Evolutionary conservation across 2,329 filamentous ascomycete species (phyloP), one percentile per base, ranked within the genome.

Genomic region (Spiromastix sp.): DNA sequence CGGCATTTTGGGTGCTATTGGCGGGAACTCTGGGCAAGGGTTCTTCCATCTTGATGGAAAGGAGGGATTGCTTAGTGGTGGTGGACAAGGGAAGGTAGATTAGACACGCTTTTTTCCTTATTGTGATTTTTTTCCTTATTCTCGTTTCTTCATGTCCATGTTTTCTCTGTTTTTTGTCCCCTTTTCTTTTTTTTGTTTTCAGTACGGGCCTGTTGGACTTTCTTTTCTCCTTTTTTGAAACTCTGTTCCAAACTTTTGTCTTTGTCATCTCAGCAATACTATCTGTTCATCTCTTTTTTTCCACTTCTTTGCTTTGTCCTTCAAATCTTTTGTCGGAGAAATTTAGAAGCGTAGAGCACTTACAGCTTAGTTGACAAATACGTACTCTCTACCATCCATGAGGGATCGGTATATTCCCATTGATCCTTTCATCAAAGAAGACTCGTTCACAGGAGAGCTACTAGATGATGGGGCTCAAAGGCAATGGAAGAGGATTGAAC

Each of bases 1-100:
- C 16, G 57, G 57, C 10, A 56, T 59, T 22, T 49, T 62, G 27
- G 56, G 56, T 24, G 36, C 24, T 16, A 45, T 40, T 11, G 35
- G 43, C 7, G 56, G 56, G 36, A 49, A 51, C 37, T 52, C 42
- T 36, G 48, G 52, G 24, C 54, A 52, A 34, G 64, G 64, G 9
- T 67, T 67, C 46, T 65, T 68, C 49, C 57, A 63, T 38, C 51
- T 68, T 16, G 65, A 68, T 46, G 63, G 61, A 22, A 68, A 68
- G 48, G 64, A 67, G 42, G 61, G 64, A 18, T 41, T 66, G 25
- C 46, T 68, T 46, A 61, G 57, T 38, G 58, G 59, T 33, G 56
- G 54, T 13, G 50, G 50, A 19, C 59, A 60, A 15, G 65, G 62
- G 34, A 68, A 68, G 47, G 64, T 64, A 30, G 65, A 68, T 51